Evolutionary conservation across 352 stramenopile species (phyloP).

Genomic region (Pythium grandisporangium): DNA sequence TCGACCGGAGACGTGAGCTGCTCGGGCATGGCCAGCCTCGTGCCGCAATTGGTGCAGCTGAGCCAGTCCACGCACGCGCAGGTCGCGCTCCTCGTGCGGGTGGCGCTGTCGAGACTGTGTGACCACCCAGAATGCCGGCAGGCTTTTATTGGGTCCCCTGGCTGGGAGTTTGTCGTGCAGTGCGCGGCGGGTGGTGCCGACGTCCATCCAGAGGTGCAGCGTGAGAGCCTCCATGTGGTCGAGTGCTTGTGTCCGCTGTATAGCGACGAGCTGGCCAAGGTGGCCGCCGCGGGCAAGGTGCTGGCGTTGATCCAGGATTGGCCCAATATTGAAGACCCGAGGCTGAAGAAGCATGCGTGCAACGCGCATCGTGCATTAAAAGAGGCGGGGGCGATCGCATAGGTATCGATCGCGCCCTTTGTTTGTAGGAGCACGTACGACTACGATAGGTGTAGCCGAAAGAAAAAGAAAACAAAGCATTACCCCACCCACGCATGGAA

Average conservation of each 20-base stretch:
- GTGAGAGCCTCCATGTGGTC: conserved; percentile 81
- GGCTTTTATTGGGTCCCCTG: conserved; percentile 69
- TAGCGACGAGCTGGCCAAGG: conserved; percentile 69
- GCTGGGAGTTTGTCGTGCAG: conserved; percentile 80
- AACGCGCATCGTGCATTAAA: conserved; percentile 70
- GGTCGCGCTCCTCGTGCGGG: conserved; percentile 55
- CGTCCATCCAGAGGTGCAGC: conserved; percentile 67
- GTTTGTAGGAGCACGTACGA: conserved; percentile 3
- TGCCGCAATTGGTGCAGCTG: conserved; percentile 59
- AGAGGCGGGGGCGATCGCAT: conserved; percentile 68
- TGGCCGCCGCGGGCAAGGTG: conserved; percentile 41
- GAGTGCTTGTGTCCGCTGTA: conserved; percentile 79
- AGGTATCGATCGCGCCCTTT: conserved; percentile 7
- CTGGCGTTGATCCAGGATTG: conserved; percentile 63
- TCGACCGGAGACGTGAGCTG: conserved; percentile 46
- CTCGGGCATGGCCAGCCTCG: conserved; percentile 49
- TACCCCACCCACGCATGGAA: too few relatives aligned
- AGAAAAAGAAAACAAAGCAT: too few relatives aligned
- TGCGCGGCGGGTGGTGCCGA: conserved; percentile 47
- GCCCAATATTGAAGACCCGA: conserved; percentile 76
- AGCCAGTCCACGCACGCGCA: conserved; percentile 52
- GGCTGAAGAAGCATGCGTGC: conserved; percentile 81
- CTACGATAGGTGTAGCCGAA: too few relatives aligned
- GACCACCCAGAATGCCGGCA: conserved; percentile 80
- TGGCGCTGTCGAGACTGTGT: conserved; percentile 67